Evolutionary conservation across 164 flowering plant genomes (phyloP).

Genomic region (Stephania japonica): DNA sequence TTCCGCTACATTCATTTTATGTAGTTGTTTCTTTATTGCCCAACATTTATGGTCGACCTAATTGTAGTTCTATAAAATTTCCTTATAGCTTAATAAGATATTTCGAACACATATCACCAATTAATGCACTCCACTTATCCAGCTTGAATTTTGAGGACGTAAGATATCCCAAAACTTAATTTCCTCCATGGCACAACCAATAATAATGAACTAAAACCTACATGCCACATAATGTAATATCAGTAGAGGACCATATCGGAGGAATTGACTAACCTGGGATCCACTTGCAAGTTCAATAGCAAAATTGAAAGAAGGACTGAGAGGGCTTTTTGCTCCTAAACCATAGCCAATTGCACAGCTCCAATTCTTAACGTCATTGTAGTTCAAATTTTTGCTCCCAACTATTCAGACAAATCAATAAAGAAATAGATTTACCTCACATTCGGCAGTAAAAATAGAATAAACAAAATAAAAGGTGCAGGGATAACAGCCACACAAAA

Average conservation of each 20-base stretch:
- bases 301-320: slow-evolving; percentile 92
- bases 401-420: slow-evolving; percentile 22
- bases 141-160: not conserved
- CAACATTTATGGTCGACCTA: no score
- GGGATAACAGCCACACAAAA: not conserved
- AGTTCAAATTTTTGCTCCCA: slow-evolving; percentile 45
- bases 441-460: not conserved
- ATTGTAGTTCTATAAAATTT: no score
- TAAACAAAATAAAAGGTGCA: not conserved
- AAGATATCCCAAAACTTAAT: not conserved
- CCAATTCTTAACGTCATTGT: slow-evolving; percentile 60
- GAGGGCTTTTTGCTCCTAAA: slow-evolving; percentile 71
- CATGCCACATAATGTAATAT: not conserved
- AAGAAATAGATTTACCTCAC: not conserved
- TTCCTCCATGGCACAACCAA: not conserved
- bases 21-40: no score
- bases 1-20: no score
- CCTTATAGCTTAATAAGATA: no score
- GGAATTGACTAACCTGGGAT: slow-evolving; percentile 50
- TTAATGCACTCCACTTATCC: no score
- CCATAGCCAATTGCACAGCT: slow-evolving; percentile 87
- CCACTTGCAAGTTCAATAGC: slow-evolving; percentile 77
- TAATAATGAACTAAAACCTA: not conserved
- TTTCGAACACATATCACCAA: no score
- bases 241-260: not conserved